Conservation (phyloP, 305 asterid genomes). For the Solanum chacoense region DNA sequence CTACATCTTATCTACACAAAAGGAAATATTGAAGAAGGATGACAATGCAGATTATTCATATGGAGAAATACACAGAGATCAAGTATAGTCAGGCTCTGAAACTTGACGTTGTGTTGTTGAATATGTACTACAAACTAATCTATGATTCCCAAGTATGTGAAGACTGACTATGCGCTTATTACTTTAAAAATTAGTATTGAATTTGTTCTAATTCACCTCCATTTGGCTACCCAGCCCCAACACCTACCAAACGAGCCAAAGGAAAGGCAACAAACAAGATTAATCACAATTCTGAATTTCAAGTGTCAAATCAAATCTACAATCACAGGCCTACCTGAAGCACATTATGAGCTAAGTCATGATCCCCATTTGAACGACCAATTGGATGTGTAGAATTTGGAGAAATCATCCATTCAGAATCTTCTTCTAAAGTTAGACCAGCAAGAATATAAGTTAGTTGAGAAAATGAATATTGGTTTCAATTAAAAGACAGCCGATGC, state of each 20-base stretch:
- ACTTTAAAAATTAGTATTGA: not conserved
- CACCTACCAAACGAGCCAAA: not conserved
- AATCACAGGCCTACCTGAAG: slow-evolving; percentile 47
- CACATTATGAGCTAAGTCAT: slow-evolving; percentile 55
- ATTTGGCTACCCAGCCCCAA: not conserved
- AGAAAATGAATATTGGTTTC: not conserved
- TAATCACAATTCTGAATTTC: not conserved
- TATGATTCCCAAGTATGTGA: not conserved
- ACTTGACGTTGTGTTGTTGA: not conserved
- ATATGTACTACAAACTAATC: not conserved
- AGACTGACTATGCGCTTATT: not conserved
- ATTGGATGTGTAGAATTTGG: slow-evolving; percentile 40
- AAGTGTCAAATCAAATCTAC: not conserved
- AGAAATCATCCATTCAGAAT: slow-evolving; percentile 39
- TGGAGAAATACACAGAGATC: not conserved
- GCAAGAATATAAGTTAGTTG: not conserved
- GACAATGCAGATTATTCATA: not conserved
- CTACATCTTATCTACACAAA: not conserved
- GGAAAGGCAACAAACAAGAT: not conserved
- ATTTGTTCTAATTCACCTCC: not conserved
- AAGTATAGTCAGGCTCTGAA: not conserved
- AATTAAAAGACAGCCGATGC: not conserved
- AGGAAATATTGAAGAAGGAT: not conserved
- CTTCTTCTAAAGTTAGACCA: slow-evolving; percentile 31
- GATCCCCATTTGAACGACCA: slow-evolving; percentile 65